Evolutionary conservation across 2,329 filamentous ascomycete genomes (phyloP).

Genomic region (Botrytis pseudocinerea): DNA sequence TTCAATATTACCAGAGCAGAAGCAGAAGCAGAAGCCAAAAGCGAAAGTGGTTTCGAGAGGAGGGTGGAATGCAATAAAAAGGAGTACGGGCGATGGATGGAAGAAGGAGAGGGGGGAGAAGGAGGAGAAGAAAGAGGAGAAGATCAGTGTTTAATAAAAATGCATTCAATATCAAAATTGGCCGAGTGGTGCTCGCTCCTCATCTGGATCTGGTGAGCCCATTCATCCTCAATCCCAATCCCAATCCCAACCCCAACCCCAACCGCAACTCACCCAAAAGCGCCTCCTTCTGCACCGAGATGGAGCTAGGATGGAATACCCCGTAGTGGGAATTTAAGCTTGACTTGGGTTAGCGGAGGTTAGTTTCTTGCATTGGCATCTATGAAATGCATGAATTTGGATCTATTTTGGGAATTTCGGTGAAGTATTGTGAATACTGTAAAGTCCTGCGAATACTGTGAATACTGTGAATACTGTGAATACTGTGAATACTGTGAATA

Average conservation of each 20-base stretch:
- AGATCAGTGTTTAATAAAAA: background rate
- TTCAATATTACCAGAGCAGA: background rate
- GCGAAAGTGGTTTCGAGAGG: conserved; percentile 13
- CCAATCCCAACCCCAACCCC: background rate
- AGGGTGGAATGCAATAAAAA: background rate
- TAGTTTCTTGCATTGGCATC: too few relatives aligned
- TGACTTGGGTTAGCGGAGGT: background rate
- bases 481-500: too few relatives aligned
- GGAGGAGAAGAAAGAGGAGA: background rate
- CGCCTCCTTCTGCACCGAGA: conserved; percentile 17
- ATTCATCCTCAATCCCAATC: too few relatives aligned
- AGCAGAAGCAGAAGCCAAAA: background rate
- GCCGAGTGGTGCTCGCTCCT: background rate
- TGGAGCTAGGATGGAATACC: background rate
- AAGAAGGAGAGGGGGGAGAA: background rate
- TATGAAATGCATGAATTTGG: background rate
- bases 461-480: too few relatives aligned
- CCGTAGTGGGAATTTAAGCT: background rate
- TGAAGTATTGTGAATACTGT: too few relatives aligned
- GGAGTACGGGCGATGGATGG: background rate
- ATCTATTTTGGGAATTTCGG: too few relatives aligned
- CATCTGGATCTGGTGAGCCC: background rate
- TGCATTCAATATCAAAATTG: background rate
- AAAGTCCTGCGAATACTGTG: too few relatives aligned
- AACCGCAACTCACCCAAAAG: conserved; percentile 1